A percentile compares a stretch with the other conserved stretches of the same genome.
phyloP scores from a whole-genome alignment of 106 monocot genomes.

The Ottelia alismoides region DNA sequence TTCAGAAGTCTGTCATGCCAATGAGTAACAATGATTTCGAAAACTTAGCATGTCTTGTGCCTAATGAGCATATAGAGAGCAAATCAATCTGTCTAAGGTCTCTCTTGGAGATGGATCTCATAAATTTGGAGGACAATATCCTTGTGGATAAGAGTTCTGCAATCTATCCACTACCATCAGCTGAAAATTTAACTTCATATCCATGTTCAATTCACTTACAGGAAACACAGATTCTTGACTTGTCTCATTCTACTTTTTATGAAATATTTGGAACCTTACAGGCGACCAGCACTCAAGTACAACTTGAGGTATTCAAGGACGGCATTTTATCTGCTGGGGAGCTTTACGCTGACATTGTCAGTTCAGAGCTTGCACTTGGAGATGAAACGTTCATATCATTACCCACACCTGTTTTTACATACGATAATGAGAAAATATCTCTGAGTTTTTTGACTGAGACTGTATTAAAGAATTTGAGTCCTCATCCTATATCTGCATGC shows the following conservation, averaged over 20 bases:
- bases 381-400: constrained; percentile 77
- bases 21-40: constrained; percentile 24
- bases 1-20: constrained; percentile 28
- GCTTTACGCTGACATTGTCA: constrained; percentile 57
- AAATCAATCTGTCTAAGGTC: constrained; percentile 23
- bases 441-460: constrained; percentile 16
- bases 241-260: constrained; percentile 18
- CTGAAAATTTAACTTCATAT: constrained; percentile 27
- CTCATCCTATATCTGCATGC: constrained; percentile 43
- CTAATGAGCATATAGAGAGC: constrained; percentile 16
- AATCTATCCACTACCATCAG: constrained; percentile 27
- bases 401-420: constrained; percentile 53
- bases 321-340: constrained; percentile 14
- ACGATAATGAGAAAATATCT: constrained; percentile 29
- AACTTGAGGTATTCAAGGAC: constrained; percentile 36
- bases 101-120: constrained; percentile 50
- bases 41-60: constrained; percentile 12
- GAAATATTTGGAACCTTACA: constrained; percentile 25
- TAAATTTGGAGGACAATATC: constrained; percentile 30
- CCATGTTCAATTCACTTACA: constrained; percentile 48
- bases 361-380: constrained; percentile 58
- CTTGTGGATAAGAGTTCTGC: constrained; percentile 32
- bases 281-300: constrained; percentile 15
- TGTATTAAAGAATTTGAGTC: constrained; percentile 32
- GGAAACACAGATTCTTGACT: constrained; percentile 65